These are phyloP conservation scores for Colletotrichum musae DNA, from an alignment of 2,329 filamentous ascomycete genomes.

Conservation along the genomic window DNA sequence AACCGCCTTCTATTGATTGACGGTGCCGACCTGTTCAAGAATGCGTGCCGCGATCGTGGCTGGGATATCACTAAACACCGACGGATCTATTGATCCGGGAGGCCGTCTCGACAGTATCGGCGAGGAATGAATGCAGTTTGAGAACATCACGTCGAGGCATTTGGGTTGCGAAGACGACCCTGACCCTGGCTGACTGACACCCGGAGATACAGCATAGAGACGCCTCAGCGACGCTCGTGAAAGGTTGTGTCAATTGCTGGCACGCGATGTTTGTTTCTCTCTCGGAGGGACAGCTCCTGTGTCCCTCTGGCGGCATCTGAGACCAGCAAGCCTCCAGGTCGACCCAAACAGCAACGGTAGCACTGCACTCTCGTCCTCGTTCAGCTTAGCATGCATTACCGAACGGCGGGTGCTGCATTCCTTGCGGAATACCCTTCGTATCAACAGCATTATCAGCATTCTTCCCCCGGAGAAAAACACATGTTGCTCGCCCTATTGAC, in stretches of 20 bases:
- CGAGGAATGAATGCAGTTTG: background rate
- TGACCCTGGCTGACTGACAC: background rate
- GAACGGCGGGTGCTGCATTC: conserved; percentile 4
- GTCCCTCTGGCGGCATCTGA: background rate
- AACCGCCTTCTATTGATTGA: background rate
- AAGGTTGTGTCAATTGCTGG: background rate
- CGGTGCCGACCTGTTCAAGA: too few species aligned
- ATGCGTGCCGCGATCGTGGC: background rate
- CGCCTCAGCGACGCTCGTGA: conserved; percentile 1
- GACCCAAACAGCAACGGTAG: background rate
- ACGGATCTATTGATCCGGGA: background rate
- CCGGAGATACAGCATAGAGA: background rate
- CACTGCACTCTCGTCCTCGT: background rate
- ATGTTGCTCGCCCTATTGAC: background rate
- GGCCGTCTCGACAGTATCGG: background rate
- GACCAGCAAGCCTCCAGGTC: too few species aligned
- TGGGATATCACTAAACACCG: background rate
- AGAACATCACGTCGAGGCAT: background rate
- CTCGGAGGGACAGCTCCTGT: background rate
- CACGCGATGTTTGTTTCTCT: conserved; percentile 4
- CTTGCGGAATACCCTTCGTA: background rate
- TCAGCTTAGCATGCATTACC: background rate
- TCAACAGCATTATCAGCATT: conserved; percentile 12
- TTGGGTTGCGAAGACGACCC: conserved; percentile 11
- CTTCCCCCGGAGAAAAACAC: background rate